phyloP scores from a whole-genome alignment of 768 basidiomycete species.

The Botryobasidium botryosum region DNA sequence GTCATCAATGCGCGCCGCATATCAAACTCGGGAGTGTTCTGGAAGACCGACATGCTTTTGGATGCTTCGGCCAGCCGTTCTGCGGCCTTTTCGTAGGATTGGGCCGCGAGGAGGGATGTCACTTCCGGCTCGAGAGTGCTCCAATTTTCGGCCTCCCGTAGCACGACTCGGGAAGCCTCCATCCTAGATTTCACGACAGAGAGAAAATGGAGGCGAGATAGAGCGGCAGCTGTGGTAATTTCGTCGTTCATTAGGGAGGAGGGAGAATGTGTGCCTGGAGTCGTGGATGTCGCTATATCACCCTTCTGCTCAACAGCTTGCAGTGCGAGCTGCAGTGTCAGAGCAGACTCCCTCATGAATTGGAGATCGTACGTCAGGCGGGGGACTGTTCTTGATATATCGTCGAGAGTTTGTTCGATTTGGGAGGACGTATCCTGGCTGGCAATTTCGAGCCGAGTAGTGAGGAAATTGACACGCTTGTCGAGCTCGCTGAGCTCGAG shows the following conservation, averaged over 20 bases:
- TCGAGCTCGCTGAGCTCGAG: conserved; percentile 49
- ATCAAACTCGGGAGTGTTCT: conserved; percentile 85
- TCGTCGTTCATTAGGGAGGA: too few species aligned
- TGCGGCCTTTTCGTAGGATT: conserved; percentile 75
- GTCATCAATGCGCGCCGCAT: conserved; percentile 71
- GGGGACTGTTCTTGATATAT: conserved; percentile 81
- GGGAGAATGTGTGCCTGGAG: too few species aligned
- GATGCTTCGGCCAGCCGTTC: conserved; percentile 78
- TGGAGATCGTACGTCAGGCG: conserved; percentile 90
- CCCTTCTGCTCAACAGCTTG: conserved; percentile 42
- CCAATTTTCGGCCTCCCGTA: conserved; percentile 95
- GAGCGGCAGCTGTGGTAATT: conserved; percentile 35
- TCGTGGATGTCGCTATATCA: conserved; percentile 16
- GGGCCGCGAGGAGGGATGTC: conserved; percentile 52
- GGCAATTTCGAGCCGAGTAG: conserved; percentile 69
- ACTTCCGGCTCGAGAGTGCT: conserved; percentile 88
- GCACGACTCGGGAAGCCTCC: conserved; percentile 76
- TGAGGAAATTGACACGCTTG: conserved; percentile 52
- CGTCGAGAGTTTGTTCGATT: conserved; percentile 79
- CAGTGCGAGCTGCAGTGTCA: conserved; percentile 53
- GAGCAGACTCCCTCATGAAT: conserved; percentile 87
- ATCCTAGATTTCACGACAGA: conserved; percentile 73
- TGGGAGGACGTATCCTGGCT: conserved; percentile 75
- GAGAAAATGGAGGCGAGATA: conserved; percentile 63
- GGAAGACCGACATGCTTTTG: conserved; percentile 80